Evolutionary conservation across 2,329 filamentous ascomycete species (phyloP), one percentile per base, ranked within the genome.

Genomic region (Penicillium sp.): DNA sequence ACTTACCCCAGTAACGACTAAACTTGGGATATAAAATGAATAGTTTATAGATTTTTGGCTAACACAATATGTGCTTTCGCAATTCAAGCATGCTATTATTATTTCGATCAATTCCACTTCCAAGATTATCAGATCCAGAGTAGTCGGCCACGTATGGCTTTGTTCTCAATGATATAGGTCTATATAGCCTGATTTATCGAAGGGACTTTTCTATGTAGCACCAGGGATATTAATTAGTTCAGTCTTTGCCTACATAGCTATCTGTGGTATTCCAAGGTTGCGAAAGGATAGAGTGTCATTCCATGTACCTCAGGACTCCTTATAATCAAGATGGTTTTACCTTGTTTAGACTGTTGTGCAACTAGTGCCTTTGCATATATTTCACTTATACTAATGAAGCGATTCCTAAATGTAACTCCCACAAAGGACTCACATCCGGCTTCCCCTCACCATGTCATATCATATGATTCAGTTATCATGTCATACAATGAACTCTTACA

Each of bases 1-100:
- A 72, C 69, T 50, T 90, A 90, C 71, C 85, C 86, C 22, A 89
- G 86, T 74, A 90, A 90, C 53, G 57, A 69, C 48, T 68, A 29
- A 42, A 3, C 2, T 10, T 29, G 16, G 16, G 7, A 18, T 35
- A 20, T 13, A 18, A 22, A 16, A 40, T 24, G 31, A 22, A 16
- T 16, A 35, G 20, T 22, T 18, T 29, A n/a, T 46, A 52, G 35
- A 40, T 8, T 16, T 5, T 34, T 34, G 5, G 24, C 16, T 40
- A 37, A 13, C 8, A 29, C 26, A 51, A 44, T 37, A 52, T 43
- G 40, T 38, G 39, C 32, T 24, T 29, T 53, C 42, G n/a, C 18
- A 53, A 47, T 22, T 11, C 18, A 46, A 34, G 13, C 29, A 20
- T 34, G 10, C 13, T 22, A 18, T 16, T 16, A 22, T 45, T 22